Percentiles rank a stretch among this genome's conserved stretches.
Evolutionary conservation across 169 alveolate genomes (phyloP).

Genomic region (Theileria luwenshuni): DNA sequence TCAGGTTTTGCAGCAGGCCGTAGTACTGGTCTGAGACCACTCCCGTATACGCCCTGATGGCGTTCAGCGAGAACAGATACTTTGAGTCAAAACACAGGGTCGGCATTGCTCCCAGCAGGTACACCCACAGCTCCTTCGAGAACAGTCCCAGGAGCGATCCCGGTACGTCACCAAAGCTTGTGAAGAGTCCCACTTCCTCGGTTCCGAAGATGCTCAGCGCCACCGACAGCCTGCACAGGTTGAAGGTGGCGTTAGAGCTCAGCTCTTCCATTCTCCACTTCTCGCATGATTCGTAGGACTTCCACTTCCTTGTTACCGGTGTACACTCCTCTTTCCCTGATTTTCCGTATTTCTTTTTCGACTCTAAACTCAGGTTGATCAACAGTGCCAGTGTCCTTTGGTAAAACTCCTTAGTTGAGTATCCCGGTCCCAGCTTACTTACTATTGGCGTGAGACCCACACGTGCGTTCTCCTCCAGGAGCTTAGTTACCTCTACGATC

Average conservation of each 20-base stretch:
- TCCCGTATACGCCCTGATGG: constrained; percentile 23
- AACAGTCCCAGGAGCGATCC: constrained; percentile 36
- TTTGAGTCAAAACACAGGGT: constrained; percentile 42
- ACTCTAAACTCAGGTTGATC: background rate
- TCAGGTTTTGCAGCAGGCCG: background rate
- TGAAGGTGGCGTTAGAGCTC: background rate
- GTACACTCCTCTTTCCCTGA: background rate
- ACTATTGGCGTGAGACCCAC: background rate
- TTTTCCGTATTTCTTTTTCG: background rate
- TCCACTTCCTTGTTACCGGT: background rate
- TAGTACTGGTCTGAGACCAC: constrained; percentile 29
- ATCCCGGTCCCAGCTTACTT: background rate
- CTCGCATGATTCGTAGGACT: background rate
- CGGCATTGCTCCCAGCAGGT: constrained; percentile 40
- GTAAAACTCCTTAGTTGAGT: background rate
- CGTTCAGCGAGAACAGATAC: constrained; percentile 37
- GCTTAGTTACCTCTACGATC: background rate
- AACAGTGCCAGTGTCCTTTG: background rate
- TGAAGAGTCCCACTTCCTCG: constrained; percentile 46
- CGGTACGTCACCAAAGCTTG: constrained; percentile 32
- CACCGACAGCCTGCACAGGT: background rate
- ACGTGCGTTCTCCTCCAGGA: constrained; percentile 4
- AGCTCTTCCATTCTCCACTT: background rate
- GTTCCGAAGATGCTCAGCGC: constrained; percentile 48
- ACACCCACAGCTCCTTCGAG: constrained; percentile 28